Evolutionary conservation across 2,329 filamentous ascomycete species (phyloP), one percentile per base, ranked within the genome.

Genomic region (Fusarium transvaalense): DNA sequence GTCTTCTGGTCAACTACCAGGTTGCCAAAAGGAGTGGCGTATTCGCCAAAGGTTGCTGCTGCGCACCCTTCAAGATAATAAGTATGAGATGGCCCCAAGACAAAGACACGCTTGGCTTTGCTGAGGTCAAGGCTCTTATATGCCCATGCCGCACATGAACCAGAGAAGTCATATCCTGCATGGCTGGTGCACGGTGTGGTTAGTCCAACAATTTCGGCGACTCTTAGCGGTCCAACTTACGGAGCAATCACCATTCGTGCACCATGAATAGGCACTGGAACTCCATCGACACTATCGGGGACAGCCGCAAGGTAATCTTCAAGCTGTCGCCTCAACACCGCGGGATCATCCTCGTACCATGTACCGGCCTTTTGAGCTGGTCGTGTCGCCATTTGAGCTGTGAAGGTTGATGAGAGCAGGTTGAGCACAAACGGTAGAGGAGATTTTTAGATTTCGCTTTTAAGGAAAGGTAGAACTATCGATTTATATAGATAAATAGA

Each of bases 51-150:
- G 13, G 84, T 86, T 0, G 94, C 91, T 9, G 97, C 84, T 4
- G 93, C 94, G 69, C 92, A 92, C 50, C 90, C 92, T 2, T 86
- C 83, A 2, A 98, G 88, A 68, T 93, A 92, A 78, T 92, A 89
- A 48, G 95, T 93, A 76, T 99, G 96, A 1, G 95, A 97, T 4
- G 96, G 96, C 0, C 96, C 96, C 17, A 99, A 88, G 41, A 99
- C 84, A 76, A 99, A 98, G 68, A 99, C 87, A 5, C 94, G 91
- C 80, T 97, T 97, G 25, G 90, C 91, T 64, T 88, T 88, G 62
- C 89, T 90, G 57, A 98, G 85, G 78, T 98, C 94, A 50, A 97
- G 89, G 9, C 88, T 87, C 79, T 93, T 96, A 82, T 98, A 99
- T 10, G 96, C 96, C 90, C 93, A 98, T 42, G 94, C 96, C 42